A percentile compares a stretch with the other conserved stretches of the same genome.
phyloP scores from a whole-genome alignment of 345 rosid genomes.

The Bruguiera gymnorhiza region DNA sequence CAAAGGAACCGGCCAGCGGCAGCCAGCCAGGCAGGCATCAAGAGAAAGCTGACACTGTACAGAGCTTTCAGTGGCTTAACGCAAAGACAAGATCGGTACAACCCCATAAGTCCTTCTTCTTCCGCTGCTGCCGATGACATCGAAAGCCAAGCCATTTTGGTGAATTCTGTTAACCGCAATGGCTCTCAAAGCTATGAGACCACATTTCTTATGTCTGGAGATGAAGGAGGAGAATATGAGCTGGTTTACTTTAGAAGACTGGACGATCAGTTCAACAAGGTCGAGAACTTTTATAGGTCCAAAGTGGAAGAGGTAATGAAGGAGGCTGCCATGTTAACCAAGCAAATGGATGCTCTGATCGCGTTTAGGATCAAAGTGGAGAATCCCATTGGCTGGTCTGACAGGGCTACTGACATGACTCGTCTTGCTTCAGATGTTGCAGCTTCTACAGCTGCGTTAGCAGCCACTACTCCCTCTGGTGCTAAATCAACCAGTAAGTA shows the following conservation, averaged over 20 bases:
- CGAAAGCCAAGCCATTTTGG: slow-evolving; percentile 46
- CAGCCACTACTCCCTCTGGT: slow-evolving; percentile 49
- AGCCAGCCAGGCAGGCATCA: slow-evolving; percentile 18
- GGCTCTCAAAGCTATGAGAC: slow-evolving; percentile 44
- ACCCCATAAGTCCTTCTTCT: slow-evolving; percentile 23
- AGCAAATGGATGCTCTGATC: slow-evolving; percentile 73
- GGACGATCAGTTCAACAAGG: slow-evolving; percentile 66
- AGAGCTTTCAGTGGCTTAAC: slow-evolving; percentile 65
- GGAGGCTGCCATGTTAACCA: slow-evolving; percentile 50
- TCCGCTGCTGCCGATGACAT: slow-evolving; percentile 18
- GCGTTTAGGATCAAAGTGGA: slow-evolving; percentile 73
- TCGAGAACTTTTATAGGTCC: slow-evolving; percentile 42
- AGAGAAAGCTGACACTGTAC: slow-evolving; percentile 42
- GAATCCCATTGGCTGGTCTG: slow-evolving; percentile 48
- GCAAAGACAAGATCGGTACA: slow-evolving; percentile 15
- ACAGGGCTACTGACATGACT: slow-evolving; percentile 48
- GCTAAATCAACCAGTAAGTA: slow-evolving; percentile 46
- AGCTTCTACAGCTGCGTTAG: slow-evolving; percentile 44
- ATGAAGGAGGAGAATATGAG: slow-evolving; percentile 68
- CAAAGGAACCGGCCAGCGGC: slow-evolving; percentile 28
- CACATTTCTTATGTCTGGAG: slow-evolving; percentile 49
- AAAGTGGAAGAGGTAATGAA: slow-evolving; percentile 56
- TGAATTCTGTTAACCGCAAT: slow-evolving; percentile 27
- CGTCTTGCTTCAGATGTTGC: slow-evolving; percentile 61
- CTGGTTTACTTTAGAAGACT: slow-evolving; percentile 50